Evolutionary conservation across 495 filamentous ascomycete species (phyloP), one percentile per base, ranked within the genome.

Genomic region (Trypethelium eluteriae): DNA sequence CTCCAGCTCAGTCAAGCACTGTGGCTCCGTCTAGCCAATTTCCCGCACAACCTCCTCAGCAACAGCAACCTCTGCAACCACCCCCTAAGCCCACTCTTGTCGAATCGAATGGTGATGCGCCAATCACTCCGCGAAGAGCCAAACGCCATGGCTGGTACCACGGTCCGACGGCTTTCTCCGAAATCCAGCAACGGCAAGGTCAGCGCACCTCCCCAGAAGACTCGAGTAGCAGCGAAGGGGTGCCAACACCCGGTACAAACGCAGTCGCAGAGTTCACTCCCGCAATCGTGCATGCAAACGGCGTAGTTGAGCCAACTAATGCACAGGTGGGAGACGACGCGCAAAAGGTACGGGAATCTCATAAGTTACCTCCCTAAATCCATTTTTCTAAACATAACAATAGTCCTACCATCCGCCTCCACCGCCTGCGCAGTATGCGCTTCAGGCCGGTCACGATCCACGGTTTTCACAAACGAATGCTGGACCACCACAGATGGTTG

Each of bases 101-200:
- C 9, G 25, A 66, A 39, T 18, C 46, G n/a, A 18, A 36, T 57
- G 2, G 62, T 70, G 73, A 80, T 62, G 63, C 81, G 79, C 66
- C 83, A 75, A 65, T 78, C 4, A 82, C 80, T 9, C 80, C 85
- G 3, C 80, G 83, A n/a, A 82, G 83, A 61, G 74, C 78, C 6
- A 89, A 88, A 74, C 81, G 89, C 11, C 84, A 85, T 57, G 88
- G 82, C 1, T 90, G 86, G 83, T 89, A 91, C 69, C 82, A 88
- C 62, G 87, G 86, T 1, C 84, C 86, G 11, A 11, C 61, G 14
- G 64, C 25, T 38, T 38, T 50, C 66, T 63, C n/a, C 5, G 46
- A 32, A 68, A 66, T 18, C 71, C 67, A 35, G 67, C 74, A 46
- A 79, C 73, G 34, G 75, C 35, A 25, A 25, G 25, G 71, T 79